A percentile compares a stretch with the other conserved stretches of the same genome.
These are phyloP conservation scores for Jamesozyma lodderae DNA, from an alignment of 805 yeast species.

Conservation along the genomic window DNA sequence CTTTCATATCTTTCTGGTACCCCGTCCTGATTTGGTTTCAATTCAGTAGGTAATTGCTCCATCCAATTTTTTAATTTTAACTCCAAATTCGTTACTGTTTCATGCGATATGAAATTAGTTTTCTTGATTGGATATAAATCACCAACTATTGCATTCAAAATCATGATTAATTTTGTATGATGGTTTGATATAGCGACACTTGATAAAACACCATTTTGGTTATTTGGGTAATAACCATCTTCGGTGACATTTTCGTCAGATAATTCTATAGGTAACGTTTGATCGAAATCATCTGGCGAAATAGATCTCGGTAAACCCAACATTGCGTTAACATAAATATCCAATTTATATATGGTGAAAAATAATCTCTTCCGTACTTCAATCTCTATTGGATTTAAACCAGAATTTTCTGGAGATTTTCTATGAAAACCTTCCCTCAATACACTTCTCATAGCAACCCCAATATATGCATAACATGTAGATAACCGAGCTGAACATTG, in stretches of 20 bases:
- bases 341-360: slow-evolving; percentile 86
- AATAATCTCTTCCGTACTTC: slow-evolving; percentile 81
- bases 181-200: slow-evolving; percentile 61
- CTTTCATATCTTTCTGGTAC: slow-evolving; percentile 42
- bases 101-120: slow-evolving; percentile 28
- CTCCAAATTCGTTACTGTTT: slow-evolving; percentile 61
- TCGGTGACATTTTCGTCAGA: slow-evolving; percentile 81
- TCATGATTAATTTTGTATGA: slow-evolving; percentile 66
- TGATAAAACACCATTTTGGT: slow-evolving; percentile 23
- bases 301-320: slow-evolving; percentile 74
- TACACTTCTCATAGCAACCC: slow-evolving; percentile 80
- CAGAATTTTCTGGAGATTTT: slow-evolving; percentile 41
- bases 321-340: slow-evolving; percentile 81
- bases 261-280: slow-evolving; percentile 71
- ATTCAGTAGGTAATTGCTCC: slow-evolving; percentile 57
- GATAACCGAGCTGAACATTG: slow-evolving; percentile 82
- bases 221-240: slow-evolving; percentile 32
- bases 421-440: slow-evolving; percentile 79
- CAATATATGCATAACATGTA: slow-evolving; percentile 85
- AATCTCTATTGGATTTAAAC: slow-evolving; percentile 58
- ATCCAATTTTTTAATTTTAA: slow-evolving; percentile 66
- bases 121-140: slow-evolving; percentile 54
- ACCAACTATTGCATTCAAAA: slow-evolving; percentile 62
- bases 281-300: slow-evolving; percentile 77
- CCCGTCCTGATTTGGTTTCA: slow-evolving; percentile 44